Base-by-base conservation (phyloP, 164 flowering plant species). In the Nelumbo lutea region DNA sequence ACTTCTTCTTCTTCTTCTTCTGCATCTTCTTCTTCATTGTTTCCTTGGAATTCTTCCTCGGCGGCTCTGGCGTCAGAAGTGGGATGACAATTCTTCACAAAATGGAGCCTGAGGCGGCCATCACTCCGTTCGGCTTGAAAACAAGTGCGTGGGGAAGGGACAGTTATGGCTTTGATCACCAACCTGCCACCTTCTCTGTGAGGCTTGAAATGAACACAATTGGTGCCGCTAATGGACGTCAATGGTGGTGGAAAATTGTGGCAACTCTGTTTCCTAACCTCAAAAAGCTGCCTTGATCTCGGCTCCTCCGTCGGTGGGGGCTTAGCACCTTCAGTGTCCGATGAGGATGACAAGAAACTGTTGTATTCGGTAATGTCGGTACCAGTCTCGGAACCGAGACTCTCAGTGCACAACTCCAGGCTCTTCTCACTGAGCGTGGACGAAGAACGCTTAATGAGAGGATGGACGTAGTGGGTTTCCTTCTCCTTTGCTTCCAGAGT, bases 321-420 rank as follows among this genome's bases (percentile, higher is more conserved):
- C 46, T 69, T 59, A 5, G 40, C 65, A 0, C 7, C 71, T 5
- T 68, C 51, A 1, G 69, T 56, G 45, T 65, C 69, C 46, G 70
- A 70, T 9, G 81, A 75, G 61, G 74, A 62, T 64, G 65, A 43
- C 8, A 69, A 65, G 62, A 81, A 71, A 50, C 69, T 68, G 61
- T 53, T 59, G 74, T 69, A 56, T 4, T 74, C 82, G 8, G 45
- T 38, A 42, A 69, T 74, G 40, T 75, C 72, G 64, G 77, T 80
- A 7, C 96, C 96, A 0, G 90, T 87, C 69, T 90, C 96, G 59
- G 84, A 79, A 3, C 94, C 90, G 57, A 88, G 70, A 64, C 79
- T 79, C 78, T 90, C 94, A 0, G 96, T 90, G 81, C 96, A 90
- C 86, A 90, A 79, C 66, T 85, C 81, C 63, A 90, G 72, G 84